Base-by-base conservation (phyloP, 2,329 filamentous ascomycete species). In the Penicillium thymicola region DNA sequence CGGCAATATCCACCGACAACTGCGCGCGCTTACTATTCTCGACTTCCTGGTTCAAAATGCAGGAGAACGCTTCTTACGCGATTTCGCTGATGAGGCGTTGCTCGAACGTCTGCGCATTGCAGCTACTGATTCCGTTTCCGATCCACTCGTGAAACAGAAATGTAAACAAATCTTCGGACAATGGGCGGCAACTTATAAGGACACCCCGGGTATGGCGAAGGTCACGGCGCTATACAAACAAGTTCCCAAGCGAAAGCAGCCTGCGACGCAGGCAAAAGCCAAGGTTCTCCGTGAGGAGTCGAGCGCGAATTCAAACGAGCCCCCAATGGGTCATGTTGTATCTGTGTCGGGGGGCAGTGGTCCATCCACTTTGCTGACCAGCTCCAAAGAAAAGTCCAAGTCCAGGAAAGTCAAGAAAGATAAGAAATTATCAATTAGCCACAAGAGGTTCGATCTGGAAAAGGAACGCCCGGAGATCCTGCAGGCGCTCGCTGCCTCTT, bases 31-130 rank as follows among this genome's bases (percentile, higher is more conserved):
- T 23, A 88, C 89, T 11, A 87, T 99, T 48, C 83, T 99, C 2
- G 94, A 99, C 72, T 92, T 90, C 41, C 81, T 99, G 38, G 94
- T 99, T 59, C 90, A 97, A 70, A 99, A 99, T 77, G 92, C 92
- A 2, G 93, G 93, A 1, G 82, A 88, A 13, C 85, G 88, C 13
- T 97, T 97, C 70, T 89, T 97, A 74, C 86, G 90, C 47, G 84
- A 85, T 16, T 96, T 97, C 72, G 89, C 87, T 10, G 93, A 99
- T 68, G 92, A 97, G 71, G 89, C 92, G 30, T 80, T 99, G 38
- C 84, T 99, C 59, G 94, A 99, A 75, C 89, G 94, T 25, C 81
- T 99, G 51, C 87, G 94, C 23, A 87, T 97, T 34, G 89, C 93
- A 63, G 92, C 89, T 34, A 92, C 89, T 18, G 92, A 94, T 51